Base-by-base conservation (phyloP, 441 rosid genomes). In the Pelargonium fulgidum region DNA sequence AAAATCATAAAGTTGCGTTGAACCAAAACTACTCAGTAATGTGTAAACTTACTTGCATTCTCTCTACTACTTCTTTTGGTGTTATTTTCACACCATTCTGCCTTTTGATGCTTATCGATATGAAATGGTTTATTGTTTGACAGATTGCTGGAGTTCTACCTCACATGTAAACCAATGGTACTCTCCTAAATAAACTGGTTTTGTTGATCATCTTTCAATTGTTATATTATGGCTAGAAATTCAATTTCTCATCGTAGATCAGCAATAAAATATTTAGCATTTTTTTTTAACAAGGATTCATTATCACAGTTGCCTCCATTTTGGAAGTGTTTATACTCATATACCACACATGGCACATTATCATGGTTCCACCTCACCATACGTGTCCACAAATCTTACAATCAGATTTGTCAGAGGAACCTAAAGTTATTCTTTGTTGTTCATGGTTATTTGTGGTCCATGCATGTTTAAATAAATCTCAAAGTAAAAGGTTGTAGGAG, bases 71-170 rank as follows among this genome's bases (percentile, higher is more conserved):
- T 62, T 14, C 54, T 24, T 62, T 26, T 48, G 2, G 1, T 26
- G 68, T 19, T 69, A 10, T 29, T 20, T 56, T 13, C 47, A 67
- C 63, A 67, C 54, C 67, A 20, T 65, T 64, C 70, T 70, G 64
- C 67, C 13, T 72, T 66, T 4, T 73, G 14, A n/a, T 65, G 12
- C 73, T 62, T 52, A 39, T 44, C 71, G 52, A 62, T 66, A 58
- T 11, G 1, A 50, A 29, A 12, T 64, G 39, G 50, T 65, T 26
- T 29, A 48, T 19, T 74, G 0, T 72, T 72, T 84, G 76, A 73
- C 85, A 89, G 98, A 72, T 80, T 93, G 98, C 83, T 93, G 97
- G 98, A 81, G 62, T 50, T 76, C 79, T 10, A 89, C 93, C 65
- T 79, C 87, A 42, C 92, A 84, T 71, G 81, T 92, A 74, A 85